Conservation (phyloP, 345 rosid genomes). For the Excoecaria cochinchinensis region DNA sequence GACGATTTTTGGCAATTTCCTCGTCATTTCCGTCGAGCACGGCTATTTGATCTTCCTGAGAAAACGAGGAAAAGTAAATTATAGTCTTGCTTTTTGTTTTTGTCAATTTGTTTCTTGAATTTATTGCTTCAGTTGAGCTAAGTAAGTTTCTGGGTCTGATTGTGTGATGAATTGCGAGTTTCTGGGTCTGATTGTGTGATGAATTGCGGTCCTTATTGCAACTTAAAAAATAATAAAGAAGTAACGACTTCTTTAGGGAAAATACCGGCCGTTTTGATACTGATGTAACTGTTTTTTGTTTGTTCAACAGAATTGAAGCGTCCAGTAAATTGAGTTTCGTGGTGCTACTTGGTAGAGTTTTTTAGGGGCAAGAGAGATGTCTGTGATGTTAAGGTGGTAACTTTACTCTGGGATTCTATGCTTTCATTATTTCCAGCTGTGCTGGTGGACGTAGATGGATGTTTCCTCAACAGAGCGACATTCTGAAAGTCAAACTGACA, state of each 20-base stretch:
- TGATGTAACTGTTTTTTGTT: constrained; percentile 15
- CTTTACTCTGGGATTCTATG: constrained; percentile 44
- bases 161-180: background rate
- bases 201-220: constrained; percentile 6
- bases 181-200: background rate
- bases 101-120: background rate
- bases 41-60: background rate
- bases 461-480: constrained; percentile 56
- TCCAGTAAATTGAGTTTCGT: no score
- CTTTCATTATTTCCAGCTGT: constrained; percentile 25
- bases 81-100: background rate
- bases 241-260: background rate
- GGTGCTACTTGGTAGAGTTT: background rate
- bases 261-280: constrained; percentile 1
- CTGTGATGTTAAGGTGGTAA: constrained; percentile 11
- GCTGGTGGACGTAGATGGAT: constrained; percentile 68
- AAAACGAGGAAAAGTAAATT: background rate
- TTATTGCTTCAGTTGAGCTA: background rate
- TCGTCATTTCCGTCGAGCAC: background rate
- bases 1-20: background rate
- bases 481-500: constrained; percentile 41
- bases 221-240: background rate
- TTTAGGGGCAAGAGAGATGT: constrained; percentile 5
- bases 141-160: background rate
- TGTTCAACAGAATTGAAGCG: constrained; percentile 17